Percentiles rank a stretch among this genome's conserved stretches.
Conservation (phyloP, 2,329 filamentous ascomycete genomes). For the Ceratocystis variospora region DNA sequence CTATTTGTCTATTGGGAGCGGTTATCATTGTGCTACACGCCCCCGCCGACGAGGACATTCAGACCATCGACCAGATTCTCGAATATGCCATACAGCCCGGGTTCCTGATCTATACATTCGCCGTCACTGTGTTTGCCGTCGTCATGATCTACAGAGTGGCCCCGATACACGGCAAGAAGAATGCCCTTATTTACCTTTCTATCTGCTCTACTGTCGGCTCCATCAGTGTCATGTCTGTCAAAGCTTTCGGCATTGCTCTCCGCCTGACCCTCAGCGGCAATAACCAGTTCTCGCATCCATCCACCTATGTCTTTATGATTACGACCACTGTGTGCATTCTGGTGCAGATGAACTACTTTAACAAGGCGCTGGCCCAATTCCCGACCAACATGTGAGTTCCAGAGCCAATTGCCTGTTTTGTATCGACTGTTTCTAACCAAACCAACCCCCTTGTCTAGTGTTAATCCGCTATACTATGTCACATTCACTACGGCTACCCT, state of each 20-base stretch:
- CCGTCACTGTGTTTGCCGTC: constrained; percentile 68
- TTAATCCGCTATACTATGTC: constrained; percentile 94
- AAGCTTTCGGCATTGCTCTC: constrained; percentile 93
- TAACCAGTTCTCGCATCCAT: constrained; percentile 90
- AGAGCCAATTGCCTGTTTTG: neutral
- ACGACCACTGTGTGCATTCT: constrained; percentile 85
- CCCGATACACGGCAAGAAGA: constrained; percentile 81
- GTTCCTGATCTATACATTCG: constrained; percentile 73
- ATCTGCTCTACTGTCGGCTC: constrained; percentile 97
- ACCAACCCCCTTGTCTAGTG: constrained; percentile 38
- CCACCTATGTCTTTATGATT: constrained; percentile 95
- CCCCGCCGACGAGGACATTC: constrained; percentile 80
- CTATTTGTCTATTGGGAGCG: constrained; percentile 87
- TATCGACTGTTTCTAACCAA: neutral
- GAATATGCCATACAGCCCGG: constrained; percentile 81
- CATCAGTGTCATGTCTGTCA: constrained; percentile 97
- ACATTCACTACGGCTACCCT: constrained; percentile 93
- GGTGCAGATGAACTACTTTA: constrained; percentile 99
- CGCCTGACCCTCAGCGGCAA: constrained; percentile 87
- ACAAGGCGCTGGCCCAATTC: constrained; percentile 94
- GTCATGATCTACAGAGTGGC: constrained; percentile 96
- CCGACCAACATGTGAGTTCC: constrained; percentile 80
- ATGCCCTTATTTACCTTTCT: constrained; percentile 89
- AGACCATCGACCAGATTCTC: constrained; percentile 83
- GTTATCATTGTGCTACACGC: constrained; percentile 97